Percentiles rank a stretch among this genome's conserved stretches.
Conservation (phyloP, 306 rosid species). For the Canavalia gladiata region DNA sequence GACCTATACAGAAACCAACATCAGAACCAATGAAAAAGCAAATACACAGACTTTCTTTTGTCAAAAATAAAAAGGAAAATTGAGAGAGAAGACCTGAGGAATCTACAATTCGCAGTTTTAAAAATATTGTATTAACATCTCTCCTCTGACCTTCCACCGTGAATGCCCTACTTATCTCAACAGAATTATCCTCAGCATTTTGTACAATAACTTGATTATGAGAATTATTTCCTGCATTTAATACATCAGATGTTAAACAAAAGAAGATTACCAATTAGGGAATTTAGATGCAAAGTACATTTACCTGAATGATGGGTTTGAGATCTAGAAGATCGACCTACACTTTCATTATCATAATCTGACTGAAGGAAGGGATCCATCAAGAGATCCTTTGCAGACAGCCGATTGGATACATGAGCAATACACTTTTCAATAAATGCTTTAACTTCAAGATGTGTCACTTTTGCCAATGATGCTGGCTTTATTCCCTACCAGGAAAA, state of each 20-base stretch:
- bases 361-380: constrained; percentile 85
- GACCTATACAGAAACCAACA: constrained; percentile 60
- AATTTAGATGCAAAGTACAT: constrained; percentile 28
- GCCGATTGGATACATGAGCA: constrained; percentile 76
- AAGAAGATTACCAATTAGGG: constrained; percentile 30
- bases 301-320: constrained; percentile 57
- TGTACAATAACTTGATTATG: constrained; percentile 48
- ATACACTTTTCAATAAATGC: constrained; percentile 91
- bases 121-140: constrained; percentile 79
- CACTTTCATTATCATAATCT: constrained; percentile 63
- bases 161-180: constrained; percentile 70
- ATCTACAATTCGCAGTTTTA: constrained; percentile 85
- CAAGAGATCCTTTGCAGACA: constrained; percentile 88
- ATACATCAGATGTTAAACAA: constrained; percentile 48
- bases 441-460: constrained; percentile 69
- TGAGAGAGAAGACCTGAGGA: constrained; percentile 67
- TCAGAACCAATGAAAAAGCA: constrained; percentile 26
- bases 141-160: constrained; percentile 87
- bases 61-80: background rate
- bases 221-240: constrained; percentile 58
- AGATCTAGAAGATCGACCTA: constrained; percentile 56
- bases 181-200: constrained; percentile 49
- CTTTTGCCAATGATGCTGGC: constrained; percentile 92
- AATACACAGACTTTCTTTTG: constrained; percentile 15
- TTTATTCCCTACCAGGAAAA: constrained; percentile 81